A percentile compares a stretch with the other conserved stretches of the same genome.
These are phyloP conservation scores for Solanum arcanum DNA, from an alignment of 257 asterid genomes.

Conservation along the genomic window DNA sequence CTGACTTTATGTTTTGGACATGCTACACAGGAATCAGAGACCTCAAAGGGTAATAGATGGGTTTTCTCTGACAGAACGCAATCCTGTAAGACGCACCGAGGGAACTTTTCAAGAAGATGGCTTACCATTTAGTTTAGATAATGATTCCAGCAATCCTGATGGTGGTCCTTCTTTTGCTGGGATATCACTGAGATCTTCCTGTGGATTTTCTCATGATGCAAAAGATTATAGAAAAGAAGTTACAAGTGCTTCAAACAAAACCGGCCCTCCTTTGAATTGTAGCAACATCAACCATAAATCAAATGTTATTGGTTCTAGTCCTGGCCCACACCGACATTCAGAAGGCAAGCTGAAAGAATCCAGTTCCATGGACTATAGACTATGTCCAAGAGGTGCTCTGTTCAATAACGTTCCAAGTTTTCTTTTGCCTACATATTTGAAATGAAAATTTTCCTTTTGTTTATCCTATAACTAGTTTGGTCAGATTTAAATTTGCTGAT, in stretches of 20 bases:
- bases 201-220: constrained; percentile 54
- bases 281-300: constrained; percentile 11
- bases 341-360: constrained; percentile 54
- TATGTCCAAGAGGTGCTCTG: constrained; percentile 37
- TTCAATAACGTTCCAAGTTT: background rate
- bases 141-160: constrained; percentile 39
- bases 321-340: constrained; percentile 12
- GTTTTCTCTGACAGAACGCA: constrained; percentile 26
- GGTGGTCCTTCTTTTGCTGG: constrained; percentile 33
- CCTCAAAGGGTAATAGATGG: constrained; percentile 32
- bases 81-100: constrained; percentile 2
- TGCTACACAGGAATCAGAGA: constrained; percentile 29
- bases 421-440: background rate
- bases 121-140: constrained; percentile 60
- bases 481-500: background rate
- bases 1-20: background rate
- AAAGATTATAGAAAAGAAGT: constrained; percentile 29
- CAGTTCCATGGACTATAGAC: constrained; percentile 25
- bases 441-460: background rate
- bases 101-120: constrained; percentile 53
- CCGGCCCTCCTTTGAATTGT: background rate
- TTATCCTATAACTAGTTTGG: background rate
- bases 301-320: constrained; percentile 13
- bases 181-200: constrained; percentile 36
- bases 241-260: constrained; percentile 14